Evolutionary conservation across 495 filamentous ascomycete genomes (phyloP).

Genomic region (Chaetomium cochliodes): DNA sequence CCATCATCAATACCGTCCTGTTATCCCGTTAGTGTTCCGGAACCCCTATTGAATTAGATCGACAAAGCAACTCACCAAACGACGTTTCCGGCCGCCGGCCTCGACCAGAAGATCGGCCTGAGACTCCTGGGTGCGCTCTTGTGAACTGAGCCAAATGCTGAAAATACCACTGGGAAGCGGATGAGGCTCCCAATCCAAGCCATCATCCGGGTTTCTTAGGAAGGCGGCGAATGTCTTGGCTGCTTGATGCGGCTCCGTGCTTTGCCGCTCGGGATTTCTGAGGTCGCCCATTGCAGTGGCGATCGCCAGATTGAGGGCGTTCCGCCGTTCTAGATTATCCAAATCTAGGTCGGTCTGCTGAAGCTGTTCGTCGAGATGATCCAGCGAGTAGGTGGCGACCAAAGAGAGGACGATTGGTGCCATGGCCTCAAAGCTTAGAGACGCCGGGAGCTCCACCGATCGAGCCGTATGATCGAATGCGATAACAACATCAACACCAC

Average conservation of each 20-base stretch:
- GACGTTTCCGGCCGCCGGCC: constrained; percentile 39
- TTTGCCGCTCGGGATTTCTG: constrained; percentile 29
- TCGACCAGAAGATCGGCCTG: constrained; percentile 16
- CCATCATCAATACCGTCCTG: constrained; percentile 38
- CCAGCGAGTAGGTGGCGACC: constrained; percentile 43
- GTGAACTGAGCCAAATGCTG: constrained; percentile 34
- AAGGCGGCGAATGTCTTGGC: constrained; percentile 41
- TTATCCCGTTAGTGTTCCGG: not conserved
- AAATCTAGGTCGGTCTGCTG: constrained; percentile 27
- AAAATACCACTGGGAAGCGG: constrained; percentile 40
- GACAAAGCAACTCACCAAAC: constrained; percentile 34
- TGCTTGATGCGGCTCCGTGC: constrained; percentile 33
- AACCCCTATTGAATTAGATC: not conserved
- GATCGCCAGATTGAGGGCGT: constrained; percentile 40
- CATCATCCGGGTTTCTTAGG: constrained; percentile 34
- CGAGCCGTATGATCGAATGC: constrained; percentile 44
- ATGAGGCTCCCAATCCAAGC: constrained; percentile 38
- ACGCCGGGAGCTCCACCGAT: constrained; percentile 21
- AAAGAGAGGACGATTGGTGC: constrained; percentile 37
- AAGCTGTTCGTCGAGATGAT: constrained; percentile 46
- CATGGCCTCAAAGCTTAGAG: constrained; percentile 18
- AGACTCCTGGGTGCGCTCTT: constrained; percentile 17
- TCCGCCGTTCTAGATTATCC: constrained; percentile 40
- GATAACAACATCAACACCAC: constrained; percentile 40
- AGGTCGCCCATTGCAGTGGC: constrained; percentile 36